Evolutionary conservation across 2,329 filamentous ascomycete genomes (phyloP).

Genomic region (Pseudopithomyces maydicus): DNA sequence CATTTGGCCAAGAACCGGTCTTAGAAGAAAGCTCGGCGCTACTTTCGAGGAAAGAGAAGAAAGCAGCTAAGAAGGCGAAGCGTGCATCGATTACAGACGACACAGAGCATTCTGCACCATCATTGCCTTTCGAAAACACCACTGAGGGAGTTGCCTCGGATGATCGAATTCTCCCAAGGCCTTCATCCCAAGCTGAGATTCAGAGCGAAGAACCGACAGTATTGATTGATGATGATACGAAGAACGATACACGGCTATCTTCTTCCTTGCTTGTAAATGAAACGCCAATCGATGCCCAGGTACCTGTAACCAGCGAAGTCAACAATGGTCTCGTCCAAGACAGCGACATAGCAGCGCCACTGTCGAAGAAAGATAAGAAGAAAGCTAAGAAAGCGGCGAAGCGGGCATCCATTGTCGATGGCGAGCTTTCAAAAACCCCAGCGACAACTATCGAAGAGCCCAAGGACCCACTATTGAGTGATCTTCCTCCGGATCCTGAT

Average conservation of each 20-base stretch:
- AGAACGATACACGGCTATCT: background rate
- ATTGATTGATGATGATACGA: background rate
- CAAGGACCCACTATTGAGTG: constrained; percentile 1
- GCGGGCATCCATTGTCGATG: constrained; percentile 21
- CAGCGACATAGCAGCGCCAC: constrained; percentile 12
- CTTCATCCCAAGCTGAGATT: background rate
- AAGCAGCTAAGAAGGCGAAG: constrained; percentile 30
- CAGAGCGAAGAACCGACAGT: background rate
- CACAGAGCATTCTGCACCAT: background rate
- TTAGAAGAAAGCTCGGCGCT: constrained; percentile 15
- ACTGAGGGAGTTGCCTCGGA: background rate
- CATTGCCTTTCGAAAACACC: constrained; percentile 3
- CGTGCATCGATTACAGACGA: constrained; percentile 12
- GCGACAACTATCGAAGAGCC: constrained; percentile 7
- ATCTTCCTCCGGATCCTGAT: constrained; percentile 4
- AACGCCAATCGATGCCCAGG: background rate
- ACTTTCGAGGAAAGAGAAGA: constrained; percentile 29
- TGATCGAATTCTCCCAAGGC: background rate
- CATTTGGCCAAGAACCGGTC: too few relatives aligned
- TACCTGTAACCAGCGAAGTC: background rate
- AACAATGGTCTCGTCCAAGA: background rate
- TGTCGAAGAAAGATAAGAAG: constrained; percentile 39
- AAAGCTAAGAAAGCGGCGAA: constrained; percentile 27
- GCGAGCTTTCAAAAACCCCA: constrained; percentile 8
- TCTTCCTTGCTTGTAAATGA: background rate